A percentile compares a stretch with the other conserved stretches of the same genome.
Conservation (phyloP, 805 yeast species). For the Saccharomycopsis sp. region DNA sequence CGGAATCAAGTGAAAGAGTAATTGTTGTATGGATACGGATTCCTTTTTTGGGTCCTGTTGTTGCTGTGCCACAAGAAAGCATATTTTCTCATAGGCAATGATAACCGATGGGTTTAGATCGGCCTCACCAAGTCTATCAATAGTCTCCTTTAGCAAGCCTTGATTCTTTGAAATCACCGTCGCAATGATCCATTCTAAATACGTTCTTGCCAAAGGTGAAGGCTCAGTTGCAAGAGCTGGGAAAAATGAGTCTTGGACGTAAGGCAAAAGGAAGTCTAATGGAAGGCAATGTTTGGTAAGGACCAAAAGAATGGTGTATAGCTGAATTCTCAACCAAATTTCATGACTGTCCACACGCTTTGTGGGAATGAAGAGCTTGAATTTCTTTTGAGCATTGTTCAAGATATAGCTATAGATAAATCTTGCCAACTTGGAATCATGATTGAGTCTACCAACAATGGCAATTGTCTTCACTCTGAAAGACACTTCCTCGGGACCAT, state of each 20-base stretch:
- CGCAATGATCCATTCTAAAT: slow-evolving; percentile 74
- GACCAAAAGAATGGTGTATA: slow-evolving; percentile 45
- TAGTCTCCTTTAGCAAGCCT: slow-evolving; percentile 22
- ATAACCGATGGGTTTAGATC: slow-evolving; percentile 36
- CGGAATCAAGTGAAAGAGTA: slow-evolving; percentile 51
- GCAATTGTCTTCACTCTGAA: slow-evolving; percentile 45
- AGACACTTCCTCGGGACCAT: slow-evolving; percentile 54
- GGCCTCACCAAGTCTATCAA: slow-evolving; percentile 26
- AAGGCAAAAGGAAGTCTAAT: slow-evolving; percentile 22
- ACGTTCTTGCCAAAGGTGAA: slow-evolving; percentile 69
- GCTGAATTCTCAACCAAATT: slow-evolving; percentile 55
- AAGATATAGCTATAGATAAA: slow-evolving; percentile 31
- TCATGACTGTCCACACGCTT: slow-evolving; percentile 63
- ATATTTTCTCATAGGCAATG: slow-evolving; percentile 59
- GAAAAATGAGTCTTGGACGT: slow-evolving; percentile 28
- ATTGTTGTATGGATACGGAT: slow-evolving; percentile 32
- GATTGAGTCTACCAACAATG: slow-evolving; percentile 30
- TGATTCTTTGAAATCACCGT: slow-evolving; percentile 21
- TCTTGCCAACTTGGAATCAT: slow-evolving; percentile 17
- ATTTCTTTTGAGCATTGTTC: slow-evolving; percentile 25
- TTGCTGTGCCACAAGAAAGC: slow-evolving; percentile 46
- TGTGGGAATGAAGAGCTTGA: slow-evolving; percentile 41
- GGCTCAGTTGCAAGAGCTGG: slow-evolving; percentile 51
- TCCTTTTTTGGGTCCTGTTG: slow-evolving; percentile 28
- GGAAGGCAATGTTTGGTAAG: slow-evolving; percentile 30